Base-by-base conservation (phyloP, 495 filamentous ascomycete genomes). In the Neurospora sp. region DNA sequence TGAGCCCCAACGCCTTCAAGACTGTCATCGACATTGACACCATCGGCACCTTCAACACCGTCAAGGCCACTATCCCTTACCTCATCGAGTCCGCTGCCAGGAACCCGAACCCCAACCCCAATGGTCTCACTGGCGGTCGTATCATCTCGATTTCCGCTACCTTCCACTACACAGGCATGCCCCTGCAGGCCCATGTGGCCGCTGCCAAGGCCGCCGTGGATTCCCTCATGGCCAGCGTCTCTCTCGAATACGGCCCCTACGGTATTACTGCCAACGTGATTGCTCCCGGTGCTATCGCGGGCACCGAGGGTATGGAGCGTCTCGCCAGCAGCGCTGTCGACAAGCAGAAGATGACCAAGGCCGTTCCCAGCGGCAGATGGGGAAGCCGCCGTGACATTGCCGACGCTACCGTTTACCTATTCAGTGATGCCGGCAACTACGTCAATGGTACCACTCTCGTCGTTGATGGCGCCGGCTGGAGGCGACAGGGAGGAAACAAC, bases 11-110 rank as follows among this genome's bases (percentile, higher is more conserved):
- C 78, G 96, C 93, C 20, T 97, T 99, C 88, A 97, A 94, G 80
- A 86, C 92, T 0, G 96, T 99, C 47, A 94, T 99, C 74, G 96
- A 99, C 65, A 99, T 99, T 77, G 96, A 99, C 79, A 90, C 97
- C 1, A 80, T 97, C 38, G 96, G 96, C 38, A 96, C 93, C 5
- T 99, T 91, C 81, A 96, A 98, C 82, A 97, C 93, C 8, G 86
- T 97, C 75, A 99, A 99, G 83, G 95, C 96, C 2, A 94, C 92
- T 0, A 81, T 97, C 8, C 90, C 92, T 0, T 86, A 97, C 76
- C 87, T 99, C 45, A 77, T 93, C 31, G 86, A 87, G 77, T 97
- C 94, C 1, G 93, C 90, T 16, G 75, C 80, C 7, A 88, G 89
- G 78, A 89, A 88, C 74, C 85, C 82, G 1, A 86, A 85, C 74